Evolutionary conservation across 148 eudicot genomes (phyloP), one percentile per base, ranked within the genome.

Genomic region (Silene uniflora): DNA sequence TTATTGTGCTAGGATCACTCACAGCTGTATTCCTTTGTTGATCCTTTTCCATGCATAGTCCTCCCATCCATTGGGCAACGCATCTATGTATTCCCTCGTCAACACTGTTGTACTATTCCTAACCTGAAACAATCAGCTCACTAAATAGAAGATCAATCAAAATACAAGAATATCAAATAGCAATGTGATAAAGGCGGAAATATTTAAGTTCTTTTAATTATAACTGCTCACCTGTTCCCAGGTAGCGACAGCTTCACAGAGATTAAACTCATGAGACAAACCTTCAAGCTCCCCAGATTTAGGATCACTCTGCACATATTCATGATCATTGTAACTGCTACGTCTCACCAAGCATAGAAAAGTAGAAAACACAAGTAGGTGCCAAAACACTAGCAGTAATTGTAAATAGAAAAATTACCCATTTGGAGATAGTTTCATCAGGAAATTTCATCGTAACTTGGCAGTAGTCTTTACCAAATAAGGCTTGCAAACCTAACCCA

Each of bases 231-330:
- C 98, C 93, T 90, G 93, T 78, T 95, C 97, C 98, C 98, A 95
- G 46, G 92, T 95, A 61, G 98, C 96, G 78, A 95, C 90, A 74
- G 98, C 97, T 89, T 95, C 98, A 80, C 98, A 95, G 56, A 95
- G 86, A 79, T 95, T 89, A 44, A 88, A 86, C 42, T 81, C 87
- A 85, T 82, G 93, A 54, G 92, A 83, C 73, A 92, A 81, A 74
- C 96, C 92, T 85, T 95, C 98, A 71, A 83, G 80, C 83, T 89
- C 86, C 75, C 92, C 92, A 55, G 98, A 84, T 81, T 88, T 88
- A 66, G 98, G 96, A 84, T 95, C 98, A 87, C 79, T 88, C 98
- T 95, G 92, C 83, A 85, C 16, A 73, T 63, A 81, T 60, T 66
- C 23, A 73, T 76, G 68, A 62, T 13, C 70, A 76, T n/a, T 35